A percentile compares a stretch with the other conserved stretches of the same genome.
These are phyloP conservation scores for Crithidia sp. DNA, from an alignment of 208 protist species.

Conservation along the genomic window DNA sequence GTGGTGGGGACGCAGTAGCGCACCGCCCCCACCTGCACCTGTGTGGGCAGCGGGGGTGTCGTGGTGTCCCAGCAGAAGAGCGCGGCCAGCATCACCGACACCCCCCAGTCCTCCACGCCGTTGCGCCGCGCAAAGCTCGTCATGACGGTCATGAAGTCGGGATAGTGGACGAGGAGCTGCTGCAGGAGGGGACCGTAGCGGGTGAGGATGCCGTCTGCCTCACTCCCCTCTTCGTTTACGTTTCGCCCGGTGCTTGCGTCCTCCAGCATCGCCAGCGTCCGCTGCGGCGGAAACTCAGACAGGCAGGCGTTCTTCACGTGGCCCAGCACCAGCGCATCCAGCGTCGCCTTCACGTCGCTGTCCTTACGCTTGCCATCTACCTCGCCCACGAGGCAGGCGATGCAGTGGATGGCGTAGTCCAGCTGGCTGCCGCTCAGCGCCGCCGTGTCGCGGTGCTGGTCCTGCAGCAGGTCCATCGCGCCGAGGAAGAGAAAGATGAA, in stretches of 20 bases:
- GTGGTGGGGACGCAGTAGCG: slow-evolving; percentile 17
- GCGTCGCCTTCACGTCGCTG: slow-evolving; percentile 23
- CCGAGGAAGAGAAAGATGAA: slow-evolving; percentile 31
- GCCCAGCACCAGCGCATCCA: slow-evolving; percentile 27
- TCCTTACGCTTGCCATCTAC: slow-evolving; percentile 20
- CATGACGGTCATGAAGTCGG: slow-evolving; percentile 25
- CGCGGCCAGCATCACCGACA: slow-evolving; percentile 20
- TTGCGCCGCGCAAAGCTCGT: slow-evolving; percentile 20
- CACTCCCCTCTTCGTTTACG: too few species aligned
- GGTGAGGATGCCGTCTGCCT: too few species aligned
- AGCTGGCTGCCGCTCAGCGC: slow-evolving; percentile 17
- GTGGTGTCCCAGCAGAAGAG: slow-evolving; percentile 30
- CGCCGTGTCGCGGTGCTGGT: neutral
- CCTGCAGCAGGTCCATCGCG: slow-evolving; percentile 28
- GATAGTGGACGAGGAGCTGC: slow-evolving; percentile 26
- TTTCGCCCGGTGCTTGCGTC: too few species aligned
- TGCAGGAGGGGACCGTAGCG: slow-evolving; percentile 16
- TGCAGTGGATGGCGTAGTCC: slow-evolving; percentile 31
- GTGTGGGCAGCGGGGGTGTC: slow-evolving; percentile 7
- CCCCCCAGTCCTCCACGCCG: slow-evolving; percentile 23
- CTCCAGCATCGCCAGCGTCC: slow-evolving; percentile 6
- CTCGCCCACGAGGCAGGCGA: slow-evolving; percentile 26
- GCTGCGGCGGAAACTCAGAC: slow-evolving; percentile 22
- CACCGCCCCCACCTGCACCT: slow-evolving; percentile 2
- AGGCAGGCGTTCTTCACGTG: slow-evolving; percentile 31